Conservation (phyloP, 2,329 filamentous ascomycete genomes). For the Amphichorda felina region DNA sequence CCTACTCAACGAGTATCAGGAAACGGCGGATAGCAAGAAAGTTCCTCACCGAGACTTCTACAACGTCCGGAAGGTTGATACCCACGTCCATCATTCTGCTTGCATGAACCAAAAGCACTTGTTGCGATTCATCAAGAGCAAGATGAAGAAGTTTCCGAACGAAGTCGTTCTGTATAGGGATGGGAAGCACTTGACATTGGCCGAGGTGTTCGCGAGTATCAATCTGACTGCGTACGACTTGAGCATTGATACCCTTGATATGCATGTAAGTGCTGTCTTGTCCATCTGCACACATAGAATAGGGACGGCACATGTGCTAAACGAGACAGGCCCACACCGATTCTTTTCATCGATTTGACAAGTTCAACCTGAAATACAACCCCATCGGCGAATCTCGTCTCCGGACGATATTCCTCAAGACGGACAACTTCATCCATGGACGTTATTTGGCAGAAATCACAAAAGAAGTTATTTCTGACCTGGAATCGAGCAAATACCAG, state of each 20-base stretch:
- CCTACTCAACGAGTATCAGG: slow-evolving; percentile 91
- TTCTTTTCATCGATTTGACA: slow-evolving; percentile 97
- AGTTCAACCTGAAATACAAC: slow-evolving; percentile 99
- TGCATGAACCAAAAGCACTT: slow-evolving; percentile 99
- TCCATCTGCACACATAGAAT: background rate
- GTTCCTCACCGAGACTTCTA: slow-evolving; percentile 98
- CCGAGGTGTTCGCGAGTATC: slow-evolving; percentile 94
- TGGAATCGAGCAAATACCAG: slow-evolving; percentile 98
- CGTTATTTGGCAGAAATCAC: slow-evolving; percentile 95
- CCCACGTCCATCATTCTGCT: slow-evolving; percentile 96
- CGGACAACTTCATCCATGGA: slow-evolving; percentile 93
- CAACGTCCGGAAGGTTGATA: slow-evolving; percentile 97
- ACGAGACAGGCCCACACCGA: slow-evolving; percentile 72
- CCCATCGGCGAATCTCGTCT: slow-evolving; percentile 90
- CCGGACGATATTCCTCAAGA: slow-evolving; percentile 97
- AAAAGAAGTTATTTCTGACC: slow-evolving; percentile 91
- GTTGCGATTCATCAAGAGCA: slow-evolving; percentile 96
- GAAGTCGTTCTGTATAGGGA: slow-evolving; percentile 90
- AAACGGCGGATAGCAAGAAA: slow-evolving; percentile 94
- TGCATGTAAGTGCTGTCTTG: slow-evolving; percentile 59
- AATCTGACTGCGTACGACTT: slow-evolving; percentile 95
- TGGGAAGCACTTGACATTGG: slow-evolving; percentile 79
- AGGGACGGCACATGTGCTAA: background rate
- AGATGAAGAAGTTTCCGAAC: slow-evolving; percentile 97
- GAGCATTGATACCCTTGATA: slow-evolving; percentile 96